Base-by-base conservation (phyloP, 139 green algal species). In the Picochlorum costavermella region DNA sequence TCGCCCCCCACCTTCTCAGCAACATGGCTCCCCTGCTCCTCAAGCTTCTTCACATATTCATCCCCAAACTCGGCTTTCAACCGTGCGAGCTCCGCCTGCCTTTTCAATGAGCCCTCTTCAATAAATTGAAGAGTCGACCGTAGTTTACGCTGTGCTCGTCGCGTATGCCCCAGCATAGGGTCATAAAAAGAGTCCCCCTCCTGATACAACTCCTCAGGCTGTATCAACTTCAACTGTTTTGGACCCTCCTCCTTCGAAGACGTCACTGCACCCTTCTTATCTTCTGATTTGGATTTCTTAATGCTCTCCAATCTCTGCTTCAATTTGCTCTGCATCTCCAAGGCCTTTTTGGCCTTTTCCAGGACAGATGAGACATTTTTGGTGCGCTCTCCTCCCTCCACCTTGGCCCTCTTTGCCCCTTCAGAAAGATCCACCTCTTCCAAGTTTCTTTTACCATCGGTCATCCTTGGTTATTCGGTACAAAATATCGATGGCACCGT, bases 61-160 rank as follows among this genome's bases (percentile, higher is more conserved):
- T 88, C 78, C n/a, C 83, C 83, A 69, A 77, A 90, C 50, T 80
- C 64, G 13, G 67, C 67, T 64, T 64, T 59, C 46, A 85, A 68
- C n/a, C 79, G 67, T 20, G 23, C 40, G 4, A 77, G 60, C 56
- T 92, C 83, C 13, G 85, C 86, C 64, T 88, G 66, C 17, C n/a
- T 56, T 66, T 86, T 68, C 37, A 88, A 80, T 46, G 60, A 68
- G 4, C 86, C 86, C 60, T 86, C 68, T 64, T 87, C 64, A 6
- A 90, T 75, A 72, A 90, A 90, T 17, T 80, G 72, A 50, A 90
- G 76, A 5, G 61, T 61, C 5, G 33, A 37, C 2, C 69, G 70
- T 23, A 49, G 60, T 1, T 66, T 51, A 40, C 74, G 66, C 26
- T 82, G 65, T 36, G 75, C 14, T 20, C 62, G 58, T 4, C 45